Conservation (phyloP, 139 green algal genomes). For the Picochlorum sp. region DNA sequence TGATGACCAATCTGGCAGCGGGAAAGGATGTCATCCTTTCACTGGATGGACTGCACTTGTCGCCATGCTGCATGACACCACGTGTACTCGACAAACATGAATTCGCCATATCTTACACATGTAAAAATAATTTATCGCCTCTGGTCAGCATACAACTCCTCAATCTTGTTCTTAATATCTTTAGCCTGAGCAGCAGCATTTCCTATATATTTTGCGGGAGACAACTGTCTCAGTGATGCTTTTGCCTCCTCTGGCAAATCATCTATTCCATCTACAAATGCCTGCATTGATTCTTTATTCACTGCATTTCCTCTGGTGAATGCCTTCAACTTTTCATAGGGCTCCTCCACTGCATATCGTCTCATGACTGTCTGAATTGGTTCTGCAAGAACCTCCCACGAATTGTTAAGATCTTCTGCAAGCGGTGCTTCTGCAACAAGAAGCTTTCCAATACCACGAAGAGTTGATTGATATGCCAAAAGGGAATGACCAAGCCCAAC, state of each 20-base stretch:
- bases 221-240: constrained; percentile 60
- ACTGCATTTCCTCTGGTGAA: constrained; percentile 84
- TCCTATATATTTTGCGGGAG: constrained; percentile 85
- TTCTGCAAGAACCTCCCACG: constrained; percentile 93
- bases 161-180: constrained; percentile 11
- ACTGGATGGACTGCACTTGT: constrained; percentile 89
- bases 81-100: constrained; percentile 23
- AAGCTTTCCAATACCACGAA: constrained; percentile 89
- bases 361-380: constrained; percentile 97
- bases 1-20: constrained; percentile 55
- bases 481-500: constrained; percentile 80
- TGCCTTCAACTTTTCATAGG: constrained; percentile 99
- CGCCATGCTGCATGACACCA: constrained; percentile 29
- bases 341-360: constrained; percentile 81
- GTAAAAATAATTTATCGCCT: neutral
- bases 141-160: constrained; percentile 2
- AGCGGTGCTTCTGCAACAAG: constrained; percentile 60
- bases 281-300: constrained; percentile 51
- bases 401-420: constrained; percentile 65
- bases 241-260: constrained; percentile 57
- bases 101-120: neutral
- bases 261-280: constrained; percentile 78
- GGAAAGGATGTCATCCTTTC: constrained; percentile 82
- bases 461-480: constrained; percentile 78
- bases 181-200: constrained; percentile 77